Percentiles rank a stretch among this genome's conserved stretches.
These are phyloP conservation scores for Agrocybe pediades DNA, from an alignment of 768 basidiomycete genomes.

Conservation along the genomic window DNA sequence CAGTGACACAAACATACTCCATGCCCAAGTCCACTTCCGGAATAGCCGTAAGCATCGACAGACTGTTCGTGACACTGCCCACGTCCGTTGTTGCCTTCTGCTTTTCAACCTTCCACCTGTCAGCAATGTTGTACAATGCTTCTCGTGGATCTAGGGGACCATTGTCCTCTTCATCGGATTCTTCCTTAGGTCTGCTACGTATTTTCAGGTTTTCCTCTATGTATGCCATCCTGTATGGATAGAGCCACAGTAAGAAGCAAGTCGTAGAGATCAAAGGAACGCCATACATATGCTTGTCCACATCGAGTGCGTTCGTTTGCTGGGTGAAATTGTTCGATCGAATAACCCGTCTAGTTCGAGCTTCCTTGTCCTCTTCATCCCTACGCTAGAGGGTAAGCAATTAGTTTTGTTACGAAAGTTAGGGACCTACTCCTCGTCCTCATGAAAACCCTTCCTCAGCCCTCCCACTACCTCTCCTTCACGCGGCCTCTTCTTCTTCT, in stretches of 20 bases:
- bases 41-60: slow-evolving; percentile 97
- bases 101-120: slow-evolving; percentile 63
- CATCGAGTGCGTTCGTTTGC: slow-evolving; percentile 93
- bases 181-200: slow-evolving; percentile 57
- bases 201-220: slow-evolving; percentile 92
- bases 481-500: slow-evolving; percentile 58
- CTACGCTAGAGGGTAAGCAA: slow-evolving; percentile 28
- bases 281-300: slow-evolving; percentile 98
- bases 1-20: slow-evolving; percentile 68
- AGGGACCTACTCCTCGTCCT: slow-evolving; percentile 58
- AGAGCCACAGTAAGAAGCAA: background rate
- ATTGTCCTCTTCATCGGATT: slow-evolving; percentile 41
- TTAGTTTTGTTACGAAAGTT: background rate
- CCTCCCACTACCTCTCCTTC: slow-evolving; percentile 58
- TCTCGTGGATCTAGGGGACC: slow-evolving; percentile 71
- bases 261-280: slow-evolving; percentile 6
- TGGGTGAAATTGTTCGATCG: slow-evolving; percentile 94
- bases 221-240: slow-evolving; percentile 85
- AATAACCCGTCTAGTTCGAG: slow-evolving; percentile 73
- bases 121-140: slow-evolving; percentile 73
- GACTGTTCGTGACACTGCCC: slow-evolving; percentile 89
- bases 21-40: slow-evolving; percentile 98
- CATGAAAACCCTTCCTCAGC: slow-evolving; percentile 50
- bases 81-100: slow-evolving; percentile 70
- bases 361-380: slow-evolving; percentile 66